Conservation (phyloP, 768 basidiomycete genomes). For the Lactarius sp. region DNA sequence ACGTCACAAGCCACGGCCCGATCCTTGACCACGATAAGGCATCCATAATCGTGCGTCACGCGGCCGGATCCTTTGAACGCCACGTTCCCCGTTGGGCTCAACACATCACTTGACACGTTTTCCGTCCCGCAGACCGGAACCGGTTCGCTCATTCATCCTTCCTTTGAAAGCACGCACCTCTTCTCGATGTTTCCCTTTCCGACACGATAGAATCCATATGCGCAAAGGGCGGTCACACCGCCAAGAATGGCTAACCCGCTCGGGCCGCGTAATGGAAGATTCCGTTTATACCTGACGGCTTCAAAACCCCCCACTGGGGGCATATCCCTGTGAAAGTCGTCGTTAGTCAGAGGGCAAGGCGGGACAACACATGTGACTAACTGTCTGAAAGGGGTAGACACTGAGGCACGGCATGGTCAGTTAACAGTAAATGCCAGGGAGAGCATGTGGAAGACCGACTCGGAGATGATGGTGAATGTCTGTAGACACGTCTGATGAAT, state of each 20-base stretch:
- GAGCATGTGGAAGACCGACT: conserved; percentile 19
- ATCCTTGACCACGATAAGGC: conserved; percentile 39
- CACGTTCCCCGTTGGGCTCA: conserved; percentile 70
- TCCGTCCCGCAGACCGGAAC: conserved; percentile 53
- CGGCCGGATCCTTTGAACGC: conserved; percentile 56
- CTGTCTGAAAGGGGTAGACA: conserved; percentile 63
- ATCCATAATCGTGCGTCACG: conserved; percentile 33
- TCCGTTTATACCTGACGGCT: conserved; percentile 90
- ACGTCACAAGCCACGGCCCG: conserved; percentile 20
- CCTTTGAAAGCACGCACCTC: conserved; percentile 54
- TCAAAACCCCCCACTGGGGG: conserved; percentile 94
- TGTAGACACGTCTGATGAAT: background rate
- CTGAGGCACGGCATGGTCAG: conserved; percentile 31
- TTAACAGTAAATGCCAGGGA: conserved; percentile 12
- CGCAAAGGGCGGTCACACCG: conserved; percentile 80
- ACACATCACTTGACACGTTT: conserved; percentile 52
- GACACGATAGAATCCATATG: conserved; percentile 87
- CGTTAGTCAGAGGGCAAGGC: conserved; percentile 24
- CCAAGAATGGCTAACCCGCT: conserved; percentile 81
- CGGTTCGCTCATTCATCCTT: conserved; percentile 13
- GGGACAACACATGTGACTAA: conserved; percentile 34
- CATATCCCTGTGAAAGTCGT: conserved; percentile 67
- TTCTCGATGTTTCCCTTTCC: conserved; percentile 89
- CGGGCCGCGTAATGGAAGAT: conserved; percentile 85
- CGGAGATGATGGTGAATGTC: conserved; percentile 8